Conservation (phyloP, 2,329 filamentous ascomycete species). For the Periconia digitata region DNA sequence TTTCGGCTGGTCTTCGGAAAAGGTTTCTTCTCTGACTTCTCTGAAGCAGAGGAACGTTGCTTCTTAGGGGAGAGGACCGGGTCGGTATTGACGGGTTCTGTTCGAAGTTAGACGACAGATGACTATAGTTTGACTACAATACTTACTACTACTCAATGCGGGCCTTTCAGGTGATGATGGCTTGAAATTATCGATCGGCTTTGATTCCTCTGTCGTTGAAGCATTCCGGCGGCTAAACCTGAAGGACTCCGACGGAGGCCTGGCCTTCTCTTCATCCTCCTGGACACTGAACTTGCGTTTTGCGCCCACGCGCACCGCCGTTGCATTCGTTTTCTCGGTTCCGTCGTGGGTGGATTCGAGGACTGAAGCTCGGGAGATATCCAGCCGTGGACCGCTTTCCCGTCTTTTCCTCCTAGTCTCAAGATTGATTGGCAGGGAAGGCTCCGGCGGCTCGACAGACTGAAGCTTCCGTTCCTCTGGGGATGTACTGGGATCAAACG, state of each 20-base stretch:
- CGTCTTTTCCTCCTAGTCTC: conserved; percentile 57
- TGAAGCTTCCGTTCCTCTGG: conserved; percentile 27
- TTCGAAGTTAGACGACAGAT: conserved; percentile 9
- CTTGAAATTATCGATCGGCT: conserved; percentile 16
- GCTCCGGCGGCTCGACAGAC: conserved; percentile 40
- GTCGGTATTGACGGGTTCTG: conserved; percentile 56
- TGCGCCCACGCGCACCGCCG: conserved; percentile 49
- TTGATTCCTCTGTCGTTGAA: conserved; percentile 20
- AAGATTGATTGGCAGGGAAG: conserved; percentile 48
- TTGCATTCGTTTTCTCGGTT: conserved; percentile 25
- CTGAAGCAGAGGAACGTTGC: conserved; percentile 30
- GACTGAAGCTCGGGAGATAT: conserved; percentile 45
- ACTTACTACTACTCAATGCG: conserved; percentile 48
- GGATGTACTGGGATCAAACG: conserved; percentile 42
- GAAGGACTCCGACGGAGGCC: conserved; percentile 45
- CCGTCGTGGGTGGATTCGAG: conserved; percentile 45
- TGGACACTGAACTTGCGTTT: conserved; percentile 61
- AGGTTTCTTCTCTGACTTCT: conserved; percentile 31
- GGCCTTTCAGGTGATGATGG: conserved; percentile 30
- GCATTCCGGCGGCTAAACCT: conserved; percentile 47
- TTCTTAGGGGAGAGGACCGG: conserved; percentile 47
- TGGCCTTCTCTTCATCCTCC: conserved; percentile 50
- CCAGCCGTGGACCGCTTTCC: conserved; percentile 52
- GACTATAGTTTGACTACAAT: conserved; percentile 14
- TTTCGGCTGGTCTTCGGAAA: conserved; percentile 22